Evolutionary conservation across 202 grass and related monocot species (phyloP), one percentile per base, ranked within the genome.

Genomic region (Setaria viridis): DNA sequence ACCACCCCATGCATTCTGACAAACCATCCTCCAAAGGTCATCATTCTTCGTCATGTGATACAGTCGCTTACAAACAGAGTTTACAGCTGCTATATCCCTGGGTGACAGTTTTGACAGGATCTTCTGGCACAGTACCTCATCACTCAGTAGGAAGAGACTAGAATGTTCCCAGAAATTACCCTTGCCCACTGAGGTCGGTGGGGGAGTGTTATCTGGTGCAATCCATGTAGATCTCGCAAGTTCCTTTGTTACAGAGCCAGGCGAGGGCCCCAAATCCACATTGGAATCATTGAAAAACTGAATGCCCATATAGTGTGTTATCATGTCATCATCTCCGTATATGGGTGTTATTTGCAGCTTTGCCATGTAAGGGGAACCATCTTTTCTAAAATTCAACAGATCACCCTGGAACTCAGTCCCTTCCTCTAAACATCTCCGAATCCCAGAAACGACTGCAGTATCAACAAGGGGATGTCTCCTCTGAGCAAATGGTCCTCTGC

Each of bases 1-100:
- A 5, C 56, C 80, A 53, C 93, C 93, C 95, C 95, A 98, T 70
- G 93, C 93, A 87, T 98, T 93, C 83, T 95, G 91, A 89, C 95
- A 98, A 77, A 98, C 93, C 95, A 98, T 95, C 81, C 87, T 90
- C 95, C 95, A 98, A 70, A 98, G 89, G 87, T 98, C 89, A 66
- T 98, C 95, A 87, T 95, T 98, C 85, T 78, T 93, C 80, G 95
- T 95, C 68, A 95, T 20, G 81, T 83, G 70, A 67, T 98, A 93
- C 17, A 98, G 25, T 67, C 82, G 87, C 54, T 88, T 92, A 81
- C 95, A 93, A 43, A 98, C 95, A 85, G 93, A 98, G 66, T 92
- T 94, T 45, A 98, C 91, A 51, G 95, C 93, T 74, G 95, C 91
- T 71, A 98, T 87, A 92, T 98, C 95, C 81, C 95, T 90, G n/a